phyloP scores from a whole-genome alignment of 305 asterid species.

The Coffea humblotiana region DNA sequence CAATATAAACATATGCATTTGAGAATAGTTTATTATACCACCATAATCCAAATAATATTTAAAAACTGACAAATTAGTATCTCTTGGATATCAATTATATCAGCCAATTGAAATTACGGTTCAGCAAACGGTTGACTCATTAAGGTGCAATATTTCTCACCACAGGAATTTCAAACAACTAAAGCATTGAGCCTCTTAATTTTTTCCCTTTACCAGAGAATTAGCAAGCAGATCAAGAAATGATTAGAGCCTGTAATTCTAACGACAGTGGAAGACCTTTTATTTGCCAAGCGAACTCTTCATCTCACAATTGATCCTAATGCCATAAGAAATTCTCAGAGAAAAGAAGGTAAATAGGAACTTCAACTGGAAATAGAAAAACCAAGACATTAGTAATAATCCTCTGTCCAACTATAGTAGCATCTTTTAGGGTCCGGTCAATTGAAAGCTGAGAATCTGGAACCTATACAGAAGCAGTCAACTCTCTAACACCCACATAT shows the following conservation, averaged over 20 bases:
- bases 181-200: not conserved
- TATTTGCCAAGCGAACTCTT: not conserved
- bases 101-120: not conserved
- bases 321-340: not conserved
- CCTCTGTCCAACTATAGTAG: not conserved
- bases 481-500: not conserved
- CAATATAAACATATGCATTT: not conserved
- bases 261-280: not conserved
- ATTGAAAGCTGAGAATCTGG: not conserved
- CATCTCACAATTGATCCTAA: not conserved
- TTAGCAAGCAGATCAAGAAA: not conserved
- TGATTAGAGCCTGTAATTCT: not conserved
- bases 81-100: not conserved
- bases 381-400: not conserved
- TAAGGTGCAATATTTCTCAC: not conserved
- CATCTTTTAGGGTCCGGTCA: not conserved
- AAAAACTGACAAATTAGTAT: not conserved
- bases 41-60: not conserved
- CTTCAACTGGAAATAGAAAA: not conserved
- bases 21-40: not conserved
- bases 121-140: not conserved
- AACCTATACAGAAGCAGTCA: not conserved
- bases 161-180: not conserved
- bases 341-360: not conserved
- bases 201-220: not conserved